These are phyloP conservation scores for Eucalyptus guilfoylei DNA, from an alignment of 345 rosid species.

Conservation along the genomic window DNA sequence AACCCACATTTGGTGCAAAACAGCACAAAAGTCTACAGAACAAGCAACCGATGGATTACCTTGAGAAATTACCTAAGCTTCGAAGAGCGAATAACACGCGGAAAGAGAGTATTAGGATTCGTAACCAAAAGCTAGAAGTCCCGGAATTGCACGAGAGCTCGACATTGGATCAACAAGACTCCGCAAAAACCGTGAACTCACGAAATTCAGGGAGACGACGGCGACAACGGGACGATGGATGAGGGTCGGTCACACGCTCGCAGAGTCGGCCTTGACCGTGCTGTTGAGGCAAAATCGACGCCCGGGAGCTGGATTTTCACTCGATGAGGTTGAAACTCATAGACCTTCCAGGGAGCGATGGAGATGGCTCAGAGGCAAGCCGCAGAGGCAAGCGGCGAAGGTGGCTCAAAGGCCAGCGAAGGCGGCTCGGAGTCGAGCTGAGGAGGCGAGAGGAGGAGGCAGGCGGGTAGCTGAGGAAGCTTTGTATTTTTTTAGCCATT, in stretches of 20 bases:
- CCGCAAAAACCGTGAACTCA: background rate
- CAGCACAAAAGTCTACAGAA: background rate
- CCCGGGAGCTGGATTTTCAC: no score
- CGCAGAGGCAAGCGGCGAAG: no score
- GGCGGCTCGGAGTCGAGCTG: no score
- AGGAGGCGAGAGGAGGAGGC: no score
- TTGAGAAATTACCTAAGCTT: background rate
- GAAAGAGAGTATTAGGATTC: background rate
- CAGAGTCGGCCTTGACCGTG: background rate
- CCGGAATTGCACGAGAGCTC: background rate
- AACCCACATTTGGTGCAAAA: background rate
- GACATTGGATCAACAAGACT: background rate
- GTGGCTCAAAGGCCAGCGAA: no score
- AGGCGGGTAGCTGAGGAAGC: fast-evolving
- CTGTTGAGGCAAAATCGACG: no score
- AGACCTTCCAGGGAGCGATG: fast-evolving
- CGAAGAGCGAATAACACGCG: background rate
- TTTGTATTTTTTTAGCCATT: no score
- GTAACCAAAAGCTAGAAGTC: background rate
- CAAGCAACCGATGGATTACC: background rate
- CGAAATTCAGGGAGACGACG: background rate
- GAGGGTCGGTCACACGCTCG: background rate
- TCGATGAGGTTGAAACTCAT: fast-evolving
- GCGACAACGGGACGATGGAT: background rate
- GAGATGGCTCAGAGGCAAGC: fast-evolving